Evolutionary conservation across 2,329 filamentous ascomycete species (phyloP), one percentile per base, ranked within the genome.

Genomic region (Byssoonygena ceratinophila): DNA sequence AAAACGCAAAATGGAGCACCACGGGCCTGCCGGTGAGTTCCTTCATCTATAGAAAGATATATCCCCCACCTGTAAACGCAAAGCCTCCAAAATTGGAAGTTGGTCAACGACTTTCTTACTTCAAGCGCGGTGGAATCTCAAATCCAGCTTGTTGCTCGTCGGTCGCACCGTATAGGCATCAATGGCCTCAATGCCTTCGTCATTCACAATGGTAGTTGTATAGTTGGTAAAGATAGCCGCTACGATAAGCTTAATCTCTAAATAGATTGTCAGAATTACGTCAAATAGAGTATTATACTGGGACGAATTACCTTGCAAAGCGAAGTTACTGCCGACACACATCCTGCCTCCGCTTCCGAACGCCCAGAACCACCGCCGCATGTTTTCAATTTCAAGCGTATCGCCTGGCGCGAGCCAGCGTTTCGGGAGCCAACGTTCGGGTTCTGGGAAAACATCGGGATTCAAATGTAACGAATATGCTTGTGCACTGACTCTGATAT

Each of bases 201-300:
- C 82, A 53, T 84, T 71, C 1, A 85, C 73, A 47, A 85, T 72
- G 3, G 73, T 64, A 0, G 77, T 84, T 4, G 66, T 74, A 62
- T 79, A 85, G 52, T 82, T 85, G 2, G 79, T 78, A 65, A 88
- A 91, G 4, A 92, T 78, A 1, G 79, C 77, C 0, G 84, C 83
- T 29, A 84, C 69, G 4, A 83, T 78, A 41, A 84, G 73, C 66
- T 89, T 89, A 71, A 89, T 86, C 58, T 86, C 84, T 84, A 59
- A n/a, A 61, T 49, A 45, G 1, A 9, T 14, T 41, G 14, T 41
- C n/a, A 41, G 50, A 27, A 44, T 18, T 6, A n/a, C 14, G 27
- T 48, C 20, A 29, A 14, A 18, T 4, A 44, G 16, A 7, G 27
- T n/a, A 18, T 23, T 2, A 12, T 32, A 8, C n/a, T 29, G 29